These are phyloP conservation scores for Pythium phragmiticola DNA, from an alignment of 352 stramenopile genomes.

Conservation along the genomic window DNA sequence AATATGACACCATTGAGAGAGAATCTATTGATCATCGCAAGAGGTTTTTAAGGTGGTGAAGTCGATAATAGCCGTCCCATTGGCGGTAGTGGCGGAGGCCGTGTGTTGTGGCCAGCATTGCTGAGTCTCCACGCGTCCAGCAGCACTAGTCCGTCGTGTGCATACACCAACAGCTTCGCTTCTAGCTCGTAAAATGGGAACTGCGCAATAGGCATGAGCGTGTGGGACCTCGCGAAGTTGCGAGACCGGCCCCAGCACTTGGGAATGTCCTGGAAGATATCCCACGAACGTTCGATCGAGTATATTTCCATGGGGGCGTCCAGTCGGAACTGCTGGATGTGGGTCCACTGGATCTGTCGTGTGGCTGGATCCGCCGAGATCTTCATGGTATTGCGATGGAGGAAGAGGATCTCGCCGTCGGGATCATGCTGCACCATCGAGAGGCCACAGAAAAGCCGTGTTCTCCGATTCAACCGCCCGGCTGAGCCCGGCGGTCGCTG, in stretches of 20 bases:
- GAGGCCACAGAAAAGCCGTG: conserved; percentile 64
- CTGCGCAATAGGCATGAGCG: neutral
- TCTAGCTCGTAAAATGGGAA: neutral
- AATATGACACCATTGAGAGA: neutral
- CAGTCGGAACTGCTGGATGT: conserved; percentile 23
- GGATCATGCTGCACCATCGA: conserved; percentile 41
- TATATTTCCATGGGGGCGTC: neutral
- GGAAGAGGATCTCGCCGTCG: conserved; percentile 5
- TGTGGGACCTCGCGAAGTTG: neutral
- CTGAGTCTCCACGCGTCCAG: neutral
- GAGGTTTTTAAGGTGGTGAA: too few relatives aligned
- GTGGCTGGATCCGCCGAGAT: conserved; percentile 20
- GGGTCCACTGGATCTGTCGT: conserved; percentile 15
- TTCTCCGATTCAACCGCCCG: conserved; percentile 38
- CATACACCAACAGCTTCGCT: neutral
- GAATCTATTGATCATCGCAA: too few relatives aligned
- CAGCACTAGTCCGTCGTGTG: neutral
- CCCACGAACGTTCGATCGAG: conserved; percentile 8
- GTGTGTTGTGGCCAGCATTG: neutral
- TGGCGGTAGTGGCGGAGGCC: neutral
- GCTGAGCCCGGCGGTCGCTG: conserved; percentile 42
- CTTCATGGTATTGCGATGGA: conserved; percentile 25
- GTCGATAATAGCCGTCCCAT: neutral
- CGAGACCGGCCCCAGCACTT: neutral
- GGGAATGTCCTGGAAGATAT: conserved; percentile 7